These are phyloP conservation scores for Colletotrichum sidae DNA, from an alignment of 2,329 filamentous ascomycete genomes.

Conservation along the genomic window DNA sequence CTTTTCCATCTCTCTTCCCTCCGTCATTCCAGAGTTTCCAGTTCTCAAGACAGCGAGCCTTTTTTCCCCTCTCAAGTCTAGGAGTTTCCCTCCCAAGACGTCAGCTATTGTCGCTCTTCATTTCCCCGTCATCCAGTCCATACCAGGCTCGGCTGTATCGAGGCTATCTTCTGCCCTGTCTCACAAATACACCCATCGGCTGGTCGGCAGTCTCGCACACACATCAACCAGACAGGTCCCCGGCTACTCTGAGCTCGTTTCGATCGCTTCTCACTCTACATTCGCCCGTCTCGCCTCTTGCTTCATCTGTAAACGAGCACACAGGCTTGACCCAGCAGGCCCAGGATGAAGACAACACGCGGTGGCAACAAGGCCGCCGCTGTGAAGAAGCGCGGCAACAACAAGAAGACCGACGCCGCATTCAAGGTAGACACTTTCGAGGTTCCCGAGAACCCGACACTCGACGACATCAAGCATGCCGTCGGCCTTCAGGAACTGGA, in stretches of 20 bases:
- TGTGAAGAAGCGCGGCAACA: conserved; percentile 43
- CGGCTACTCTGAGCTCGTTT: conserved; percentile 16
- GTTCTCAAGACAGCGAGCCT: conserved; percentile 2
- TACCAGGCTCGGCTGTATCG: conserved; percentile 32
- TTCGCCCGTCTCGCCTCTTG: not conserved
- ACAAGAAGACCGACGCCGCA: conserved; percentile 41
- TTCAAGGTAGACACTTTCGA: conserved; percentile 50
- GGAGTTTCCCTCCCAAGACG: conserved; percentile 15
- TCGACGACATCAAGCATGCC: conserved; percentile 50
- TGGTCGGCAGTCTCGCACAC: conserved; percentile 29
- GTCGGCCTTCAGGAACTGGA: conserved; percentile 56
- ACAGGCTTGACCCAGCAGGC: conserved; percentile 34
- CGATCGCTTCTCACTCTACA: conserved; percentile 15
- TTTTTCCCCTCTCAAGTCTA: not conserved
- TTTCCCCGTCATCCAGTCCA: conserved; percentile 33
- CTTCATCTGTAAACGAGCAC: conserved; percentile 7
- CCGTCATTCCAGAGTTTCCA: not conserved
- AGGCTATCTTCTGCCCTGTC: conserved; percentile 33
- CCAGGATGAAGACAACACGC: conserved; percentile 47
- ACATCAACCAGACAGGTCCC: conserved; percentile 33
- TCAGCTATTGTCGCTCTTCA: conserved; percentile 34
- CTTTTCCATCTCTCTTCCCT: conserved; percentile 8
- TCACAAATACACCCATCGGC: conserved; percentile 35
- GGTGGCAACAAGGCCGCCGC: conserved; percentile 46
- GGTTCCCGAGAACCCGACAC: conserved; percentile 48